Evolutionary conservation across 2,329 filamentous ascomycete species (phyloP).

Genomic region (Gnomoniopsis smithogilvyi): DNA sequence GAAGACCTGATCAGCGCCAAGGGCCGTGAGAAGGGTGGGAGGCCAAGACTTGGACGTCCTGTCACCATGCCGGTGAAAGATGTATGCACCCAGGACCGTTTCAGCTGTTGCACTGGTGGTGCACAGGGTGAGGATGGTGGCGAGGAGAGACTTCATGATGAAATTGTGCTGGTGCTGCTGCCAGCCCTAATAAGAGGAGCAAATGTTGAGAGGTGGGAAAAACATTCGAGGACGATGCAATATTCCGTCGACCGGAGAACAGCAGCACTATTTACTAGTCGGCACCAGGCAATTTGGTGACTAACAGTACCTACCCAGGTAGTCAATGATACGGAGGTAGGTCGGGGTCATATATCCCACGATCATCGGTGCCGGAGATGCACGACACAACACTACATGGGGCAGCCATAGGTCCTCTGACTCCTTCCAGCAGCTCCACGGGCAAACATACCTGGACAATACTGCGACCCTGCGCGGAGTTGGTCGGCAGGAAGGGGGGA

Average conservation of each 20-base stretch:
- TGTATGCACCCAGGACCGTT: conserved; percentile 75
- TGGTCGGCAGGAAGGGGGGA: neutral
- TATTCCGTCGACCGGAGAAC: neutral
- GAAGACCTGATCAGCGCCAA: conserved; percentile 76
- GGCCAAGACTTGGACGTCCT: conserved; percentile 73
- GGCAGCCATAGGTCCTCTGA: neutral
- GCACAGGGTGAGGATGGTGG: conserved; percentile 38
- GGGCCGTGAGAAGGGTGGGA: conserved; percentile 70
- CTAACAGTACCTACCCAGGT: too few species aligned
- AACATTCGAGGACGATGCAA: neutral
- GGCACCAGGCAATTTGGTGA: neutral
- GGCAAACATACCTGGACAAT: neutral
- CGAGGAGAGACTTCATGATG: conserved; percentile 35
- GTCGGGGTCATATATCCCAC: neutral
- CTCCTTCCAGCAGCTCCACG: too few species aligned
- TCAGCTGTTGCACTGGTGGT: conserved; percentile 42
- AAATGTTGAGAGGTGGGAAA: neutral
- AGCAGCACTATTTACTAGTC: neutral
- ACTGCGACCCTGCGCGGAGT: conserved; percentile 2
- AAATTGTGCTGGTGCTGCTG: neutral
- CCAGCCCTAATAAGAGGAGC: neutral
- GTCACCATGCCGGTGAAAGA: conserved; percentile 89
- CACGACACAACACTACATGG: neutral
- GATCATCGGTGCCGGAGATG: neutral
- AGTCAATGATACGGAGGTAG: neutral